Base-by-base conservation (phyloP, 257 asterid species). In the Solanum bukasovii region DNA sequence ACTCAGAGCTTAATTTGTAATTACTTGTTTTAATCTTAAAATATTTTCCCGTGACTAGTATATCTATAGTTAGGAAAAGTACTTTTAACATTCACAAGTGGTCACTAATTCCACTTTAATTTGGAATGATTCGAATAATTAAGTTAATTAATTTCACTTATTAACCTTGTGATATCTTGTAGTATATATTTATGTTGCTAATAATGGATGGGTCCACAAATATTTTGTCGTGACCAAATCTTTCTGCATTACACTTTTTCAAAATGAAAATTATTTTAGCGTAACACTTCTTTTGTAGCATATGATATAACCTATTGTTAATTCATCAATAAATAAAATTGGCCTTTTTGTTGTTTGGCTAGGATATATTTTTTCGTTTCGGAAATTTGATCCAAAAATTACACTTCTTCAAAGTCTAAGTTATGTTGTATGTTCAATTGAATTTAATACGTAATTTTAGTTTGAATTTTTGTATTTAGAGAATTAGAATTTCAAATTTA, bases 341-440 rank as follows among this genome's bases (percentile, higher is more conserved):
- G 0, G 1, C 7, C 4, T 31, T 29, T 70, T 3, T 13, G 0
- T 31, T 6, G 1, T 31, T 29, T 14, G 0, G 20, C 5, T 3
- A 68, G 13, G 0, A 70, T 14, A 13, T 31, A 52, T 5, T 31
- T 33, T 8, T 16, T 31, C 0, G 0, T 29, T 70, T 71, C 0
- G 13, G 1, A 71, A 72, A 18, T 33, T 33, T 9, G 2, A 33
- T 72, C 21, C 11, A 13, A 33, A 7, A 0, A 72, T 18, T 33
- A 31, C 25, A 72, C 44, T 72, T 72, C 23, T 8, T 70, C 23
- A 7, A 14, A 70, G 38, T 29, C 23, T 8, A 70, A 70, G 77
- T 13, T 27, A 27, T 6, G 23, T 0, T 63, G 2, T 5, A 12
- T n/a, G 72, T 25, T 65, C 4, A 0, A 0, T 65, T 65, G 72